Base-by-base conservation (phyloP, 2,329 filamentous ascomycete species). In the Colletotrichum trifolii region DNA sequence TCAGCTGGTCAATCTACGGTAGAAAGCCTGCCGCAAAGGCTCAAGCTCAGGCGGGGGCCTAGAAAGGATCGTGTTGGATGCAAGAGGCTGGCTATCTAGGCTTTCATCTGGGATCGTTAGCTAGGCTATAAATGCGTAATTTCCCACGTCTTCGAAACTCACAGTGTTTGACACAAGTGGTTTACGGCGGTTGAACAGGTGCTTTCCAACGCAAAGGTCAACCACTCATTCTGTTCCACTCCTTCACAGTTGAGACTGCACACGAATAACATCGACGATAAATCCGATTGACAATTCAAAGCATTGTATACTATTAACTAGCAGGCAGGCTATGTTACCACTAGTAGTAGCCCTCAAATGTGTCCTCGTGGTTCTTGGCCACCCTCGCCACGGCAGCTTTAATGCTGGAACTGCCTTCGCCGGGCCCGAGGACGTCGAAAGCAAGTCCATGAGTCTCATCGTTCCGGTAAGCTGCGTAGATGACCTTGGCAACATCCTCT, bases 401-500 rank as follows among this genome's bases (percentile, higher is more conserved):
- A 15, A 81, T 72, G 12, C 69, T 64, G 56, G 64, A 45, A 4
- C 67, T 67, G 13, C 75, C 77, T 1, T 80, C 76, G 0, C 78
- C 79, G 10, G 62, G 58, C 0, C 79, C 79, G 2, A 81, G 73
- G 4, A 80, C 67, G 71, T 83, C 80, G 69, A 83, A 78, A 1
- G 79, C 79, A 67, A 80, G 69, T 0, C 79, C 80, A 7, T 76
- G 71, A 3, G 79, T 82, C 11, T 71, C 73, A 12, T 76, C 71
- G 45, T 79, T 77, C 66, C 79, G 73, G 48, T 82, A 72, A 56
- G 76, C 75, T 42, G 75, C 78, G 6, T 79, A 73, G 2, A 83
- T 75, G 8, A 79, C 77, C 38, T 71, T 70, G 8, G 82, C 82
- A 2, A 84, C 79, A 73, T 84, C 81, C 66, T 79, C 78, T 15